Conservation (phyloP, 129 eudicot genomes). For the Silybum marianum region DNA sequence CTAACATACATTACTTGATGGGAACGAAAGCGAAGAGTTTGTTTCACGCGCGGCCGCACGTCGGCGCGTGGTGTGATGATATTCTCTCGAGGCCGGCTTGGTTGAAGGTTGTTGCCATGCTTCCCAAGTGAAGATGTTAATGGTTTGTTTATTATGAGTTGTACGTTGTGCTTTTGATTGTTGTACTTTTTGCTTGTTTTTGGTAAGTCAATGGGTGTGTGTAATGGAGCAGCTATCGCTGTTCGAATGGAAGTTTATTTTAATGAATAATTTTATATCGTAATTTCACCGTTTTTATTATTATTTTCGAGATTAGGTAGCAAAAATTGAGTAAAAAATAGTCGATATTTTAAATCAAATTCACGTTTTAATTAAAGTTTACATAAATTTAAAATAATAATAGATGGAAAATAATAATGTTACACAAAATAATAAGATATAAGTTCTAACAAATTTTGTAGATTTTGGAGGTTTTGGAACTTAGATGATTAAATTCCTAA, state of each 20-base stretch:
- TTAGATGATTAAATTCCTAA: no score
- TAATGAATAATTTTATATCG: not conserved
- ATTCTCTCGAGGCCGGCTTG: slow-evolving; percentile 64
- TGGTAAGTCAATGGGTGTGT: not conserved
- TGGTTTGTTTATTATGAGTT: not conserved
- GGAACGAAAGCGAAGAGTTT: slow-evolving; percentile 37
- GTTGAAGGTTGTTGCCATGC: slow-evolving; percentile 39
- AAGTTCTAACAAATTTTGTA: no score
- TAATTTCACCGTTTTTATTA: not conserved
- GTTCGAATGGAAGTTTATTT: not conserved
- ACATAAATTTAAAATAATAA: no score
- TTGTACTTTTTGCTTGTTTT: not conserved
- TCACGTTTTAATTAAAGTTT: no score
- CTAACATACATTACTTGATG: slow-evolving; percentile 32
- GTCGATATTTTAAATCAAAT: no score
- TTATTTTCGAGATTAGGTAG: no score
- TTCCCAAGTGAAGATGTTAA: not conserved
- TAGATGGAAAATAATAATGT: no score
- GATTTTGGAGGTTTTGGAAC: no score
- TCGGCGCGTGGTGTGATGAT: slow-evolving; percentile 44
- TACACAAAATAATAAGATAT: no score
- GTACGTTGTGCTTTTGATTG: not conserved
- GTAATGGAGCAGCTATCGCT: slow-evolving; percentile 15
- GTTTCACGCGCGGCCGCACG: slow-evolving; percentile 51
- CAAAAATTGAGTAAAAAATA: no score